These are phyloP conservation scores for Claviceps maximensis DNA, from an alignment of 2,329 filamentous ascomycete genomes.

Conservation along the genomic window DNA sequence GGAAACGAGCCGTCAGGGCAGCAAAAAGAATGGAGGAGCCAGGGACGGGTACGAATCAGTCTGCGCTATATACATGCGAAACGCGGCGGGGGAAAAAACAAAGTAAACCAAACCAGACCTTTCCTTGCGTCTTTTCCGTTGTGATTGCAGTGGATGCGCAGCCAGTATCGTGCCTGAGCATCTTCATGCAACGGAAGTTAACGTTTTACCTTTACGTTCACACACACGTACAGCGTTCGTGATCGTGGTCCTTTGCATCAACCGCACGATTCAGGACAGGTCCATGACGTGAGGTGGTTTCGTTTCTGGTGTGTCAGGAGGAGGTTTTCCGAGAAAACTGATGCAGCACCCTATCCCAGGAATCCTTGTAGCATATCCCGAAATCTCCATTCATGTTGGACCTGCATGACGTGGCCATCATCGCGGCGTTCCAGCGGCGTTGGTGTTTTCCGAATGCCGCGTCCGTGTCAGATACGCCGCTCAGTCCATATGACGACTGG, in stretches of 20 bases:
- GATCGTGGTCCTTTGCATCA: background rate
- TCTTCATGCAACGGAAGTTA: background rate
- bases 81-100: background rate
- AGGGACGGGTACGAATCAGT: background rate
- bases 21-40: background rate
- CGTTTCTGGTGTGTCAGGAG: background rate
- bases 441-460: slow-evolving; percentile 28
- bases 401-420: slow-evolving; percentile 28
- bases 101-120: too few relatives aligned
- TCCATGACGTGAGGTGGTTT: background rate
- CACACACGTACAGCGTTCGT: background rate
- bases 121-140: too few relatives aligned
- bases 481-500: slow-evolving; percentile 8
- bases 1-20: background rate
- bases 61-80: background rate
- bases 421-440: slow-evolving; percentile 31
- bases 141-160: background rate
- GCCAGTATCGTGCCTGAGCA: too few relatives aligned
- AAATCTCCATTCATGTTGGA: slow-evolving; percentile 23
- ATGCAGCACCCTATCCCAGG: slow-evolving; percentile 23
- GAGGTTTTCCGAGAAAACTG: too few relatives aligned
- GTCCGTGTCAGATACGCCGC: slow-evolving; percentile 12
- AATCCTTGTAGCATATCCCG: slow-evolving; percentile 22
- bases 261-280: background rate
- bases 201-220: too few relatives aligned